Conservation (phyloP, 768 basidiomycete species). For the Naematelia aurantialba region DNA sequence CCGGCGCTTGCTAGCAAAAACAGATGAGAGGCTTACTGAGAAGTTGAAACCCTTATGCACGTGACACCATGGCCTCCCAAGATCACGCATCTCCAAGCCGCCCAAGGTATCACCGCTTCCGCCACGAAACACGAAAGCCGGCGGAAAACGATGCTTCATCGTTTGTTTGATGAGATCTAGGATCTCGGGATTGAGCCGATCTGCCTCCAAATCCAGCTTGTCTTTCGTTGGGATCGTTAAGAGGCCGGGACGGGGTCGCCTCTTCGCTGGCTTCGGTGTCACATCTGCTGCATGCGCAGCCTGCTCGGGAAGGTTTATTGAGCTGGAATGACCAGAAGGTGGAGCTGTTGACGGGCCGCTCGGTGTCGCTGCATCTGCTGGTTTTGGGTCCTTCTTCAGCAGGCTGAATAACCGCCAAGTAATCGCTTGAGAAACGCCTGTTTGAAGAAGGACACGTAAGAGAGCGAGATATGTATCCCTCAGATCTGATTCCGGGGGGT, state of each 20-base stretch:
- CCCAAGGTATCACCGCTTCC: slow-evolving; percentile 20
- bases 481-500: slow-evolving; percentile 16
- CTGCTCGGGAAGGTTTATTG: background rate
- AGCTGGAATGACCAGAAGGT: background rate
- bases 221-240: background rate
- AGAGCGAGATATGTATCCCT: slow-evolving; percentile 31
- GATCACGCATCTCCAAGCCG: slow-evolving; percentile 31
- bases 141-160: slow-evolving; percentile 41
- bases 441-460: slow-evolving; percentile 36
- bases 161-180: slow-evolving; percentile 44
- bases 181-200: slow-evolving; percentile 33
- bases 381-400: slow-evolving; percentile 11
- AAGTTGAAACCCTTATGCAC: slow-evolving; percentile 44
- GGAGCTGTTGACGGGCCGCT: background rate
- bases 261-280: background rate
- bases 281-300: background rate
- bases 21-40: slow-evolving; percentile 27
- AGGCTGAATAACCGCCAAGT: slow-evolving; percentile 40
- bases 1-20: background rate
- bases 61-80: slow-evolving; percentile 38
- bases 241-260: background rate
- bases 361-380: background rate
- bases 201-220: background rate
- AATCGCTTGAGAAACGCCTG: slow-evolving; percentile 33
- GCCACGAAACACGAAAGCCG: slow-evolving; percentile 37